phyloP scores from a whole-genome alignment of 2,329 filamentous ascomycete genomes.

The Curvularia eragrostidis region DNA sequence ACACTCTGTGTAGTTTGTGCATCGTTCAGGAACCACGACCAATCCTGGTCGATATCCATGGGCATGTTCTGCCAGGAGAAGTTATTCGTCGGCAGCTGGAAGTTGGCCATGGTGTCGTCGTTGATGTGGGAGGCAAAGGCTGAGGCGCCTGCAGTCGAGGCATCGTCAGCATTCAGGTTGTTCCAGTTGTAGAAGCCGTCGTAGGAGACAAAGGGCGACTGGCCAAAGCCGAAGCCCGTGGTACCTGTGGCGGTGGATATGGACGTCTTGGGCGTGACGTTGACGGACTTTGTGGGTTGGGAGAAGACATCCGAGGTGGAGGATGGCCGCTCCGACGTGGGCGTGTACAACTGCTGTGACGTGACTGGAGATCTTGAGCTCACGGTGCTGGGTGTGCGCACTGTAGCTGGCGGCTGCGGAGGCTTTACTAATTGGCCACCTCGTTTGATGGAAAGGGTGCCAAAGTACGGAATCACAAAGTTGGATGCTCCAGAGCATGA shows the following conservation, averaged over 20 bases:
- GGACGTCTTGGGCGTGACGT: slow-evolving; percentile 24
- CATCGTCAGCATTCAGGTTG: slow-evolving; percentile 27
- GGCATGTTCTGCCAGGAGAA: slow-evolving; percentile 51
- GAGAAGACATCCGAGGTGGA: slow-evolving; percentile 23
- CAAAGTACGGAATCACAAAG: slow-evolving; percentile 53
- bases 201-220: slow-evolving; percentile 45
- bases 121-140: slow-evolving; percentile 32
- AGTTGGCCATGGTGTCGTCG: slow-evolving; percentile 42
- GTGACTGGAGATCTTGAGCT: slow-evolving; percentile 7
- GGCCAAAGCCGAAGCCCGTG: slow-evolving; percentile 24
- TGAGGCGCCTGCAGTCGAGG: slow-evolving; percentile 2
- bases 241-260: slow-evolving; percentile 19
- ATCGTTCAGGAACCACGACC: slow-evolving; percentile 51
- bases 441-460: slow-evolving; percentile 48
- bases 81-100: slow-evolving; percentile 45
- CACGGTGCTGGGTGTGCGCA: slow-evolving; percentile 4
- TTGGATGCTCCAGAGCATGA: slow-evolving; percentile 28
- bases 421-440: slow-evolving; percentile 32
- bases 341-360: slow-evolving; percentile 18
- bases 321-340: slow-evolving; percentile 20
- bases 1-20: slow-evolving; percentile 22
- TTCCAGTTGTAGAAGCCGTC: slow-evolving; percentile 51
- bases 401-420: slow-evolving; percentile 2
- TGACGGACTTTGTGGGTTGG: slow-evolving; percentile 17
- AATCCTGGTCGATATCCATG: slow-evolving; percentile 53